Evolutionary conservation across 768 basidiomycete genomes (phyloP).

Genomic region (Leccinum boreale): DNA sequence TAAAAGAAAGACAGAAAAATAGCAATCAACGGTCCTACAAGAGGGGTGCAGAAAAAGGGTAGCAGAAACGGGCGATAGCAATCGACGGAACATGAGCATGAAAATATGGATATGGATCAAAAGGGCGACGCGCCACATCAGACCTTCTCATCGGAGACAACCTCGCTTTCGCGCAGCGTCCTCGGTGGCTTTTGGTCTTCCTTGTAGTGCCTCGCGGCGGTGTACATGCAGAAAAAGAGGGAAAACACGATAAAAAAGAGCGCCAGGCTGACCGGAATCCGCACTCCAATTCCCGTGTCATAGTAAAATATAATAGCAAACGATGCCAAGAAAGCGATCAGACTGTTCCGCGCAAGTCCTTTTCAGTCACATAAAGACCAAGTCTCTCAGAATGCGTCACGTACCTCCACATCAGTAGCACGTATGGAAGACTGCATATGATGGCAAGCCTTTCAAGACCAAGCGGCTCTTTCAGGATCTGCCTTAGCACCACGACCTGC

Average conservation of each 20-base stretch:
- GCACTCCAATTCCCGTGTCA: conserved; percentile 22
- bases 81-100: background rate
- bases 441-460: conserved; percentile 38
- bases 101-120: background rate
- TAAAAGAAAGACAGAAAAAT: background rate
- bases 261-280: conserved; percentile 23
- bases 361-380: background rate
- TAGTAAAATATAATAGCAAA: conserved; percentile 32
- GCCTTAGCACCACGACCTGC: conserved; percentile 26
- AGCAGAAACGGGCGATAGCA: background rate
- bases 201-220: conserved; percentile 18
- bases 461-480: conserved; percentile 23
- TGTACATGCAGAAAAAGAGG: conserved; percentile 31
- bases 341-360: conserved; percentile 16
- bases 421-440: conserved; percentile 40
- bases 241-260: conserved; percentile 21
- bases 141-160: background rate
- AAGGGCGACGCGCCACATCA: background rate
- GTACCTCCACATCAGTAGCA: conserved; percentile 40
- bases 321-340: conserved; percentile 33
- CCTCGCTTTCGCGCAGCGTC: background rate
- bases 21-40: background rate
- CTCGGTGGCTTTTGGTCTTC: conserved; percentile 11
- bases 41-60: background rate
- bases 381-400: background rate